Percentiles rank a stretch among this genome's conserved stretches.
phyloP scores from a whole-genome alignment of 768 basidiomycete genomes.

The Phylloporus rhodoxanthus region DNA sequence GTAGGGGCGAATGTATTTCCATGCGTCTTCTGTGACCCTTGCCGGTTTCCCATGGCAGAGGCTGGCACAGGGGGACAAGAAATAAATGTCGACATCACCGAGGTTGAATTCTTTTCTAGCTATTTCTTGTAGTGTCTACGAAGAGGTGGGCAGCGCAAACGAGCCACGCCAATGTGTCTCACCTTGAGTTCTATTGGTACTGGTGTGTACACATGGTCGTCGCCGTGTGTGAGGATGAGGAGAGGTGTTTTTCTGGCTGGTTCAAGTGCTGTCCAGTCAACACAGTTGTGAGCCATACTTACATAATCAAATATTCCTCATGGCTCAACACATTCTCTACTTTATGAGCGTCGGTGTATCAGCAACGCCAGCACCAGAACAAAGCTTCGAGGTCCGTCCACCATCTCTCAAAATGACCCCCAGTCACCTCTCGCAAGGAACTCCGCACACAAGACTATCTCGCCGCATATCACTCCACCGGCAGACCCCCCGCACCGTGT shows the following conservation, averaged over 20 bases:
- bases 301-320: conserved; percentile 9
- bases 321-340: conserved; percentile 6
- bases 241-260: conserved; percentile 19
- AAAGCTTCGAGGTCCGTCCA: conserved; percentile 26
- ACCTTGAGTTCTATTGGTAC: conserved; percentile 18
- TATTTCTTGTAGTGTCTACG: conserved; percentile 14
- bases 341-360: conserved; percentile 28
- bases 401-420: background rate
- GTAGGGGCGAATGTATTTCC: conserved; percentile 13
- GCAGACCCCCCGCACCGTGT: conserved; percentile 43
- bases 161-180: background rate
- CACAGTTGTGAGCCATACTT: conserved; percentile 20
- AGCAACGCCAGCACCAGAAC: conserved; percentile 8
- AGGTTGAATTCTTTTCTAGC: conserved; percentile 20
- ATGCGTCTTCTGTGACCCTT: conserved; percentile 18
- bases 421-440: conserved; percentile 37
- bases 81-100: conserved; percentile 7
- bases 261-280: conserved; percentile 19
- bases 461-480: conserved; percentile 41
- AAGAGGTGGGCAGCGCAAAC: background rate
- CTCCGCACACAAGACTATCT: conserved; percentile 51
- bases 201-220: conserved; percentile 14
- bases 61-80: conserved; percentile 20
- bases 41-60: conserved; percentile 17
- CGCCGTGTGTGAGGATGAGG: conserved; percentile 15